These are phyloP conservation scores for Puccinellia tenuiflora DNA, from an alignment of 176 grass and related monocot species.

Conservation along the genomic window DNA sequence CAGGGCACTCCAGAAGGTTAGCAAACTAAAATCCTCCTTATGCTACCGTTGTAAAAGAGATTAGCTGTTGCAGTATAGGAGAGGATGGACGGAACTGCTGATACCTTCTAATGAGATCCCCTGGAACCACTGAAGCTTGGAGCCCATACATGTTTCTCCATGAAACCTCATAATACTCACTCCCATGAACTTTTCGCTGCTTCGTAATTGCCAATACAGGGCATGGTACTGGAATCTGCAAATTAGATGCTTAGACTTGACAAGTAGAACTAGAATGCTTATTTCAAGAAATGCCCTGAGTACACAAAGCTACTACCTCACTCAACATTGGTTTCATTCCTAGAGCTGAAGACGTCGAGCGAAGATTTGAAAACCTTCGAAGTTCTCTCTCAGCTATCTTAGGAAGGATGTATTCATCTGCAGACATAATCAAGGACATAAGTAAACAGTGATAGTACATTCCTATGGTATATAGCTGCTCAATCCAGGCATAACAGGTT, in stretches of 20 bases:
- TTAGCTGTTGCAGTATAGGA: background rate
- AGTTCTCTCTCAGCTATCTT: constrained; percentile 98
- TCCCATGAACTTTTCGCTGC: constrained; percentile 71
- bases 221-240: constrained; percentile 77
- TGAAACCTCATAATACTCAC: constrained; percentile 77
- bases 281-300: background rate
- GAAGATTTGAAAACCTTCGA: constrained; percentile 70
- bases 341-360: constrained; percentile 46
- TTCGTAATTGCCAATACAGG: constrained; percentile 62
- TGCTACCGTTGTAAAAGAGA: background rate
- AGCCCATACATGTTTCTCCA: constrained; percentile 64
- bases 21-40: background rate
- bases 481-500: constrained; percentile 1
- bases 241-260: constrained; percentile 30
- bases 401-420: constrained; percentile 92
- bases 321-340: constrained; percentile 34
- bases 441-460: background rate
- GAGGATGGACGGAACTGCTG: constrained; percentile 2
- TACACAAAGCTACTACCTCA: constrained; percentile 31
- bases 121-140: constrained; percentile 58
- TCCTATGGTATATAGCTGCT: background rate
- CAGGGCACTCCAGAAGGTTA: background rate
- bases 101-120: constrained; percentile 60
- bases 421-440: constrained; percentile 18
- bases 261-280: background rate